Evolutionary conservation across 805 yeast species (phyloP), one percentile per base, ranked within the genome.

Genomic region (Candida easanensis): DNA sequence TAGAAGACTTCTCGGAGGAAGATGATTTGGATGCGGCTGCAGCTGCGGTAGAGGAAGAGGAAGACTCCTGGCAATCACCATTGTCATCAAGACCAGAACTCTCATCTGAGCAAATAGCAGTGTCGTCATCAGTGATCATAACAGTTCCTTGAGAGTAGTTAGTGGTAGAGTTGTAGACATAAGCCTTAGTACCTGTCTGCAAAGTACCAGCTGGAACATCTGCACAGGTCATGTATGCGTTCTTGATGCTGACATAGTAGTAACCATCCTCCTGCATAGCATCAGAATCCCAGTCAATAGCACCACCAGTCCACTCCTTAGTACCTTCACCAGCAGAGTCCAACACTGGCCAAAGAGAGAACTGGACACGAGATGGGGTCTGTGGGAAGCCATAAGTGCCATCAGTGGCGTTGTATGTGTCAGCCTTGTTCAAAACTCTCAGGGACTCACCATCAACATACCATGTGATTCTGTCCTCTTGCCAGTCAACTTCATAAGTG

Each of bases 261-360:
- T 88, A 90, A 15, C 97, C 97, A 35, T 82, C 77, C 44, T 84
- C 68, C 46, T 70, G 56, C 43, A 88, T 75, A 63, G 88, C 97
- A 4, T 71, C 61, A 7, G 89, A 75, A 63, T 82, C 64, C 97
- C 97, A 90, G 69, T 87, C 70, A 49, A 90, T 79, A 28, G 52
- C 70, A 65, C 96, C 97, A 66, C 97, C 97, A 30, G 96, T 87
- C 90, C 90, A 89, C 44, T 73, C 83, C 49, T 76, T 71, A 13
- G 89, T 83, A 70, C 90, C 90, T 25, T 59, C 52, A 19, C 76
- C 77, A 56, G 75, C 75, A 25, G 70, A 48, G 45, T 64, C 70
- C 61, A 89, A 88, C 67, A 79, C 90, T 3, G 90, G 88, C 90
- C 90, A 84, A 41, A 84, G 59, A 5, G 90, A 84, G 42, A 84